A percentile compares a stretch with the other conserved stretches of the same genome.
Conservation (phyloP, 495 filamentous ascomycete species). For the Aspergillus sclerotioniger region DNA sequence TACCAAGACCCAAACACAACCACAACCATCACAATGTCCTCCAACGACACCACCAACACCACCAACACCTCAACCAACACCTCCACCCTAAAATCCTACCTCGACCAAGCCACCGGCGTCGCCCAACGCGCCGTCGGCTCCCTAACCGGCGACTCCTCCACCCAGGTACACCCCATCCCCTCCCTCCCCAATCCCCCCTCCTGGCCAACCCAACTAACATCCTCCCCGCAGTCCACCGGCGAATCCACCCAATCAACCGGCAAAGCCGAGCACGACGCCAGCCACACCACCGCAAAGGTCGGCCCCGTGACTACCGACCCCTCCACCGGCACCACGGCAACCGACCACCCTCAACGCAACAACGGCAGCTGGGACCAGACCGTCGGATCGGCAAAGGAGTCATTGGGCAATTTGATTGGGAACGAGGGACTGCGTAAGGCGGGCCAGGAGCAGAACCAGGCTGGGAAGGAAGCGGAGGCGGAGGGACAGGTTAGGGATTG, state of each 20-base stretch:
- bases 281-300: conserved; percentile 59
- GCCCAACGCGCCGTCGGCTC: conserved; percentile 70
- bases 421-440: conserved; percentile 68
- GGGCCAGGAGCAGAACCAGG: conserved; percentile 73
- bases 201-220: conserved; percentile 45
- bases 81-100: conserved; percentile 77
- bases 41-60: conserved; percentile 46
- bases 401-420: conserved; percentile 71
- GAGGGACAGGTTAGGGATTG: conserved; percentile 78
- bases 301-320: conserved; percentile 64
- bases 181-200: background rate
- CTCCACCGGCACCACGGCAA: conserved; percentile 65
- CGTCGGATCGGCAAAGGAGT: conserved; percentile 79
- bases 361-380: conserved; percentile 84
- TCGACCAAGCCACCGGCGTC: conserved; percentile 73
- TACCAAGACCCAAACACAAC: background rate
- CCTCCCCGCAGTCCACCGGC: conserved; percentile 60
- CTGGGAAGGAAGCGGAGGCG: conserved; percentile 80
- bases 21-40: conserved; percentile 51
- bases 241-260: conserved; percentile 50
- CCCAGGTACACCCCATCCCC: conserved; percentile 51
- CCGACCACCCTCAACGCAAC: conserved; percentile 69
- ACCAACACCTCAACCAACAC: conserved; percentile 44
- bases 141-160: conserved; percentile 68
- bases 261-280: conserved; percentile 33